A percentile compares a stretch with the other conserved stretches of the same genome.
Evolutionary conservation across 306 rosid species (phyloP).

Genomic region (Crotalaria pallida): DNA sequence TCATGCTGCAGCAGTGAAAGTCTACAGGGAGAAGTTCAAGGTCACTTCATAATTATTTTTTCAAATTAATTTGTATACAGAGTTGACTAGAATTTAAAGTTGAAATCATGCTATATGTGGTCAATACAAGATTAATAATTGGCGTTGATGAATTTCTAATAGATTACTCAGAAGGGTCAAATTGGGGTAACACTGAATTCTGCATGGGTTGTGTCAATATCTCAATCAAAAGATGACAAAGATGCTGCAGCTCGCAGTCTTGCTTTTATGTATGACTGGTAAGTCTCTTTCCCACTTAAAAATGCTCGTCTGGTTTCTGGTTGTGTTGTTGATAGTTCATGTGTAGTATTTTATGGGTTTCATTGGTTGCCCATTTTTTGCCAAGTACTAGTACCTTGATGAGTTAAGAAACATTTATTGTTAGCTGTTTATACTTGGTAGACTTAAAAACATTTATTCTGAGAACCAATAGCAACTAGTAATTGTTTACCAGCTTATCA

Average conservation of each 20-base stretch:
- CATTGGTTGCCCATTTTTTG: background rate
- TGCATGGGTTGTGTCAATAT: constrained; percentile 45
- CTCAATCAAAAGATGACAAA: constrained; percentile 34
- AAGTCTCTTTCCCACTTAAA: background rate
- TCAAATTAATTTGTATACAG: background rate
- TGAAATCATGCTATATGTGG: background rate
- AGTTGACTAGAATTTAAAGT: background rate
- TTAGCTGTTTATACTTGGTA: background rate
- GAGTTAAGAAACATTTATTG: background rate
- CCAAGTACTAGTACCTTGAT: background rate
- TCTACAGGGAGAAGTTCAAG: constrained; percentile 42
- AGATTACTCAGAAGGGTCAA: constrained; percentile 53
- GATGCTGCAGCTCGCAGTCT: constrained; percentile 40
- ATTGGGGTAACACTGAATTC: constrained; percentile 51
- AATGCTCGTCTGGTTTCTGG: background rate
- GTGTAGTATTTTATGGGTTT: background rate
- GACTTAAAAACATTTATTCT: background rate
- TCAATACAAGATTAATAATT: background rate
- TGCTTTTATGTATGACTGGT: constrained; percentile 54
- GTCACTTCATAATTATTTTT: constrained; percentile 17
- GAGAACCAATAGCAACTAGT: background rate
- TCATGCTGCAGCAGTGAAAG: constrained; percentile 59
- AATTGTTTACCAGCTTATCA: background rate
- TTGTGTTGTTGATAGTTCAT: background rate
- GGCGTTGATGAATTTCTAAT: background rate